Evolutionary conservation across 2,329 filamentous ascomycete genomes (phyloP).

Genomic region (Cercospora nicotianae): DNA sequence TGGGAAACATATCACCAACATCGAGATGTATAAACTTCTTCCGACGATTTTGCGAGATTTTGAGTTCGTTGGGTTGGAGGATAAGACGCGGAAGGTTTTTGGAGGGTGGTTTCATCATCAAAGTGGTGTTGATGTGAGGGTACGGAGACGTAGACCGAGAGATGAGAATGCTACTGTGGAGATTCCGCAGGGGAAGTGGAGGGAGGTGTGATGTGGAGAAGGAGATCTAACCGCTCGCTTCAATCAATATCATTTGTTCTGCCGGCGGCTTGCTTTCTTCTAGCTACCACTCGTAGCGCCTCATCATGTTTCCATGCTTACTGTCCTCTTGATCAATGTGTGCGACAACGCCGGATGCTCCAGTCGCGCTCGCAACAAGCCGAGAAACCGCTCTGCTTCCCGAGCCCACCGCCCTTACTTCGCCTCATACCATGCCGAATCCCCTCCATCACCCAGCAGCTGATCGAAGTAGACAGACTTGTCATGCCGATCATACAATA

Average conservation of each 20-base stretch:
- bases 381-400: neutral
- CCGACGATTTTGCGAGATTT: constrained; percentile 10
- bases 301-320: neutral
- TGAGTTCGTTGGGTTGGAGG: constrained; percentile 12
- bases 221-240: too few species aligned
- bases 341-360: neutral
- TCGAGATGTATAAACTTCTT: constrained; percentile 16
- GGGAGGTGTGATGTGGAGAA: neutral
- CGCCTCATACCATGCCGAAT: neutral
- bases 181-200: neutral
- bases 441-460: neutral
- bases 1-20: constrained; percentile 14
- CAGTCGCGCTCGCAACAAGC: neutral
- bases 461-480: neutral
- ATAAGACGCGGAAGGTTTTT: constrained; percentile 17
- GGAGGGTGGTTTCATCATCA: constrained; percentile 16
- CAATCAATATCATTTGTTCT: neutral
- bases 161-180: constrained; percentile 1
- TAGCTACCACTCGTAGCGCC: neutral
- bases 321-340: neutral
- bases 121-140: constrained; percentile 6
- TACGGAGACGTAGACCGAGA: neutral
- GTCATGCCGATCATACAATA: neutral
- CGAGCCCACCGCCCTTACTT: neutral
- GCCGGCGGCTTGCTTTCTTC: neutral